Evolutionary conservation across 73 alveolate genomes (phyloP), one percentile per base, ranked within the genome.

Genomic region (Effrenium voratum): DNA sequence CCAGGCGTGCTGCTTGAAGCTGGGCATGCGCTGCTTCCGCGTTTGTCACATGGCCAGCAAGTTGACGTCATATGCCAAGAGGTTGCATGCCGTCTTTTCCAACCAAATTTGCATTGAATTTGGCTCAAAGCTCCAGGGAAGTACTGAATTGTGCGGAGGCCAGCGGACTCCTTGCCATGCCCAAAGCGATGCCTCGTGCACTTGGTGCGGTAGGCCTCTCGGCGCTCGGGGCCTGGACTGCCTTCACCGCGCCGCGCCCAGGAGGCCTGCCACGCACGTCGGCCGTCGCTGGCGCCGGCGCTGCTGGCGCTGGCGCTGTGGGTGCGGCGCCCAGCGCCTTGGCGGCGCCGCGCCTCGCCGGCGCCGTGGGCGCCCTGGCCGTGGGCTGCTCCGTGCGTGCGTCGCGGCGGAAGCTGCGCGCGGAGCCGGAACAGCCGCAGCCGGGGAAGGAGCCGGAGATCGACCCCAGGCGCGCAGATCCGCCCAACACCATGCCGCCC

Each of bases 391-490:
- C 60, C 34, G 59, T n/a, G 73, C 43, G 52, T 50, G 49, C 43
- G 52, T n/a, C 72, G 85, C 97, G 34, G 63, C 75, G 36, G 68
- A 5, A 68, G 84, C 41, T 36, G 34, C 28, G 57, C 49, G 26
- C 82, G 76, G 87, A 90, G 76, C 97, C 97, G n/a, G 43, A 46
- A 55, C 82, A 38, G 46, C 87, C 66, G 57, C 38, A 73, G 52
- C 97, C 97, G 0, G 57, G 76, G 36, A 41, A 87, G 83, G 97
- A 90, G 75, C 97, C 97, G 41, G 97, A 90, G 75, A 90, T 90
- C 41, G 97, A 90, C 68, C 97, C 97, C 75, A 66, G 97, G 57
- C n/a, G 97, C 57, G 55, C 30, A 43, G 97, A 90, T 70, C 97
- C 97, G 13, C 97, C 97, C 5, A 79, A 79, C 43, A 90, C 97